Evolutionary conservation across 2,329 filamentous ascomycete species (phyloP), one percentile per base, ranked within the genome.

Genomic region (Xylariaceae sp.): DNA sequence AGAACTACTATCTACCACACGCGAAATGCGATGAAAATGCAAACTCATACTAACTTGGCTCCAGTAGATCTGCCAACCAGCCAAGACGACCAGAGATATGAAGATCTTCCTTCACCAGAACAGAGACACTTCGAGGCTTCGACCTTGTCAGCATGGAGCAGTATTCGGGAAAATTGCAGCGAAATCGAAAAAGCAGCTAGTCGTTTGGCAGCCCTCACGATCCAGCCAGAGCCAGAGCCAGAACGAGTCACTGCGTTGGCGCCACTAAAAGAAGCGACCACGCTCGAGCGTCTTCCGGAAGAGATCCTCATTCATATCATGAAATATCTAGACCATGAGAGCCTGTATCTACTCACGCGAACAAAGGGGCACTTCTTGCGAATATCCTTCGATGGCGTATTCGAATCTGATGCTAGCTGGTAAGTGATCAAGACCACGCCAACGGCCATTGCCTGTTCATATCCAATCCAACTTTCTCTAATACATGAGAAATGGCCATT

Each of bases 291-390:
- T 6, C 32, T 58, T 2, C 57, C 55, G 4, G 53, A 59, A 5
- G 51, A 59, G 41, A 14, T 53, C n/a, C 48, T 49, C 11, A n/a
- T 59, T 9, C 11, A 39, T 14, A 54, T 59, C 42, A 53, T 58
- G 57, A 35, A n/a, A 27, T 27, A 17, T 27, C 49, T 59, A 5
- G 53, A 58, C 32, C 22, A 55, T 27, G 51, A 44, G 30, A 56
- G 55, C 36, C 27, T 58, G 14, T 54, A 56, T 41, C 47, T 41
- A 6, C 45, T 59, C 11, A 58, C 53, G 27, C 49, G 55, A 47
- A 48, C 49, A 9, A 48, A 51, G 10, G 31, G 17, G 2, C 32
- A 40, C 18, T 59, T 59, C 39, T 42, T 56, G 11, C 42, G 51
- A 33, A 44, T 56, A 19, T 58, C 55, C 2, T 52, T 55, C 40